Conservation (phyloP, 2,329 filamentous ascomycete species). For the Botrytis sinoallii region DNA sequence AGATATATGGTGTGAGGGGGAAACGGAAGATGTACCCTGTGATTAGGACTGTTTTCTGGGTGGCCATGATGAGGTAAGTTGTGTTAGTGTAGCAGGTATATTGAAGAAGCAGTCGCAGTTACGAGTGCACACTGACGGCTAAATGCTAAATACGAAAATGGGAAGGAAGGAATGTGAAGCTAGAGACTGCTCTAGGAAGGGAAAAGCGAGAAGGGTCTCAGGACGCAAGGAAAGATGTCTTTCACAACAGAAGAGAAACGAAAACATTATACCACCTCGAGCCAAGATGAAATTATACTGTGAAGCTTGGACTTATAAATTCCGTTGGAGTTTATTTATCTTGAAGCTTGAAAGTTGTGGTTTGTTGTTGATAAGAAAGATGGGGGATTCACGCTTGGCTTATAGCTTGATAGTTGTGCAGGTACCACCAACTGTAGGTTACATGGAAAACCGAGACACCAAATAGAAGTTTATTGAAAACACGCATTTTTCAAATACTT, state of each 20-base stretch:
- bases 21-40: background rate
- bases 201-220: background rate
- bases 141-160: background rate
- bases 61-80: background rate
- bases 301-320: background rate
- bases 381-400: background rate
- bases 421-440: background rate
- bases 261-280: background rate
- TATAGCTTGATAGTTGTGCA: background rate
- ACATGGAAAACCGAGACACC: background rate
- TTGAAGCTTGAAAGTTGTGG: background rate
- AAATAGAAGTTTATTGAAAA: background rate
- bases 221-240: background rate
- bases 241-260: background rate
- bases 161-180: background rate
- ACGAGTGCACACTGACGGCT: background rate
- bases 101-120: background rate
- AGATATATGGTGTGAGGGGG: background rate
- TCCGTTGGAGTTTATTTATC: background rate
- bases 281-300: background rate
- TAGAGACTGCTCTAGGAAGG: background rate
- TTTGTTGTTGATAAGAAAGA: background rate
- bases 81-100: background rate
- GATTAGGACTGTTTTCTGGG: slow-evolving; percentile 5
- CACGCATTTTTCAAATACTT: background rate